Conservation (phyloP, 2,329 filamentous ascomycete genomes). For the Diaporthe longicolla region DNA sequence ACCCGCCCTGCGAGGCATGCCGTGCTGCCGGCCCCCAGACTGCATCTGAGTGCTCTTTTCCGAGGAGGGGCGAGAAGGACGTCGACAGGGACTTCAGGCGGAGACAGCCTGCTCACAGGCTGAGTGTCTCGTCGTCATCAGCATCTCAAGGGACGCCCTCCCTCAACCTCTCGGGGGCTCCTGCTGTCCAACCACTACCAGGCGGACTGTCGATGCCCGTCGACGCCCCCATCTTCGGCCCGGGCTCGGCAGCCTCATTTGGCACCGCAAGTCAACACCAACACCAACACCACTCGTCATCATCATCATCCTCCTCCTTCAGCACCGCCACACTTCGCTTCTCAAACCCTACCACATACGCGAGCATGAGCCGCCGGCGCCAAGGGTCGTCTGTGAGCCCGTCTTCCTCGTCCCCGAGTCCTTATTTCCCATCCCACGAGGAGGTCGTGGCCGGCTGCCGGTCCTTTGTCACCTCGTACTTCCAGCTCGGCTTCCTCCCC, state of each 20-base stretch:
- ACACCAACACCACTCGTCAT: background rate
- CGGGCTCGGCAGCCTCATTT: conserved; percentile 16
- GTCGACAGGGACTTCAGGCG: conserved; percentile 42
- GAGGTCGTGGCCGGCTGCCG: conserved; percentile 50
- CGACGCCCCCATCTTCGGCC: conserved; percentile 31
- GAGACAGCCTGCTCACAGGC: conserved; percentile 33
- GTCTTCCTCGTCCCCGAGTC: conserved; percentile 12
- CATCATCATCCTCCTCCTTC: background rate
- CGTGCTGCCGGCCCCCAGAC: conserved; percentile 40
- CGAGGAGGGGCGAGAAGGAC: conserved; percentile 41
- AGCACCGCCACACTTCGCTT: conserved; percentile 31
- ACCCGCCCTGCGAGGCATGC: conserved; percentile 41
- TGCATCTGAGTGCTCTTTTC: conserved; percentile 39
- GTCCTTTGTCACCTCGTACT: conserved; percentile 50
- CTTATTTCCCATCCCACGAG: conserved; percentile 44
- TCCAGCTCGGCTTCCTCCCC: conserved; percentile 53
- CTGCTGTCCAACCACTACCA: conserved; percentile 36
- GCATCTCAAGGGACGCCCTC: conserved; percentile 31
- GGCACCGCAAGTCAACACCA: conserved; percentile 28
- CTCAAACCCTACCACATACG: conserved; percentile 7
- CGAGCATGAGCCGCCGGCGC: conserved; percentile 32
- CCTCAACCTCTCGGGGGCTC: conserved; percentile 15
- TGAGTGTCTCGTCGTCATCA: conserved; percentile 40
- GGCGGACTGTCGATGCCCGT: conserved; percentile 33
- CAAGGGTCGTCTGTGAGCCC: conserved; percentile 22